phyloP scores from a whole-genome alignment of 768 basidiomycete genomes.

The Phlebiopsis gigantea region DNA sequence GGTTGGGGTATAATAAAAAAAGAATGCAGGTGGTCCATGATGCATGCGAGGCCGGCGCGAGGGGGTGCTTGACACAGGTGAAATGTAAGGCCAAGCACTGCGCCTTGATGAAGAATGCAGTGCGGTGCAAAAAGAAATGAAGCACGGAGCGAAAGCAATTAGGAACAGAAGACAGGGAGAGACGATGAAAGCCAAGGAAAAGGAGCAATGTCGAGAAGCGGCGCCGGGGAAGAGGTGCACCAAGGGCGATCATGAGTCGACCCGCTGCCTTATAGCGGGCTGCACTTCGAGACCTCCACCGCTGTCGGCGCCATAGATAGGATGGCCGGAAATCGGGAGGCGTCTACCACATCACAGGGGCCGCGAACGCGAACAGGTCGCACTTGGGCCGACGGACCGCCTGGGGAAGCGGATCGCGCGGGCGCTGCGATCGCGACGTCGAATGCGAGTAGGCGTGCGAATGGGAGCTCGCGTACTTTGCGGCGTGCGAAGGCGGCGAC shows the following conservation, averaged over 20 bases:
- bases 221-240: conserved; percentile 2
- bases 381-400: neutral
- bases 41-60: neutral
- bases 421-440: neutral
- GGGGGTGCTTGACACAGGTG: neutral
- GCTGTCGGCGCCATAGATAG: neutral
- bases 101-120: neutral
- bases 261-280: neutral
- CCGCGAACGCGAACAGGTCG: conserved; percentile 10
- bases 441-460: neutral
- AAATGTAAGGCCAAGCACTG: neutral
- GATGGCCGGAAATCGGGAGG: neutral
- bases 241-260: neutral
- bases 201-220: neutral
- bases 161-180: neutral
- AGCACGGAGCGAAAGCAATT: neutral
- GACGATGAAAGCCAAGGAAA: neutral
- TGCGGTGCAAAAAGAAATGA: neutral
- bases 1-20: conserved; percentile 1
- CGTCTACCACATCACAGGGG: conserved; percentile 7
- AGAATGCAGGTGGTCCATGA: neutral
- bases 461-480: neutral
- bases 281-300: conserved; percentile 4
- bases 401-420: neutral
- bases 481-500: neutral